phyloP scores from a whole-genome alignment of 2,329 filamentous ascomycete genomes.

The Colletotrichum eleusines region DNA sequence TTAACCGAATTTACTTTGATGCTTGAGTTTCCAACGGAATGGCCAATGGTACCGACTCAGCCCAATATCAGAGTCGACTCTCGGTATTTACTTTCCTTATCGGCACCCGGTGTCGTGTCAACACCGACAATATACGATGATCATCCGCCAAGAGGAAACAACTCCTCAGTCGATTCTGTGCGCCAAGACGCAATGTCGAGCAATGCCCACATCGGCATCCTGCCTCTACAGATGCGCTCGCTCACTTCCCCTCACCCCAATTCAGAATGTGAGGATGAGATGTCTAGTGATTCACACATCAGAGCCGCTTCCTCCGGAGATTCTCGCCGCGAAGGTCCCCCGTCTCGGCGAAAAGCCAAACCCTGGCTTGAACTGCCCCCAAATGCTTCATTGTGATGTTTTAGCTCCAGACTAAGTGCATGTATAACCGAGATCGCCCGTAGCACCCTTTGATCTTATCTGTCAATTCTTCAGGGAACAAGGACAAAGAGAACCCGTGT shows the following conservation, averaged over 20 bases:
- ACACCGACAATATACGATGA: too few species aligned
- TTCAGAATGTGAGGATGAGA: too few species aligned
- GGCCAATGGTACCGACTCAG: neutral
- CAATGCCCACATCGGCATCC: too few species aligned
- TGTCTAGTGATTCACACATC: too few species aligned
- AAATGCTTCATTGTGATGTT: slow-evolving; percentile 5
- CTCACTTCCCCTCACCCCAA: too few species aligned
- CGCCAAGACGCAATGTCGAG: too few species aligned
- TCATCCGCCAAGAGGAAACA: too few species aligned
- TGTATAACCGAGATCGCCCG: slow-evolving; percentile 4
- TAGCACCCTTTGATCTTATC: neutral
- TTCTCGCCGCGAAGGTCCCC: neutral
- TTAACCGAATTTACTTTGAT: neutral
- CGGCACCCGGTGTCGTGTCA: too few species aligned
- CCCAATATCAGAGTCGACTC: too few species aligned
- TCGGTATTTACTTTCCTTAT: too few species aligned
- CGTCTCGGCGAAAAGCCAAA: slow-evolving; percentile 20
- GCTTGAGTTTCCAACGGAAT: slow-evolving; percentile 24
- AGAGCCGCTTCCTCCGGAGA: neutral
- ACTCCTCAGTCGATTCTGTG: too few species aligned
- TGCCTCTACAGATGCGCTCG: too few species aligned
- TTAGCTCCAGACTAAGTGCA: slow-evolving; percentile 10
- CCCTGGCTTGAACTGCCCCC: slow-evolving; percentile 17
- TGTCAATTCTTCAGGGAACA: neutral
- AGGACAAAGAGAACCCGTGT: neutral